phyloP scores from a whole-genome alignment of 1,284 basidiomycete species.

The Sphaerobolus stellatus region DNA sequence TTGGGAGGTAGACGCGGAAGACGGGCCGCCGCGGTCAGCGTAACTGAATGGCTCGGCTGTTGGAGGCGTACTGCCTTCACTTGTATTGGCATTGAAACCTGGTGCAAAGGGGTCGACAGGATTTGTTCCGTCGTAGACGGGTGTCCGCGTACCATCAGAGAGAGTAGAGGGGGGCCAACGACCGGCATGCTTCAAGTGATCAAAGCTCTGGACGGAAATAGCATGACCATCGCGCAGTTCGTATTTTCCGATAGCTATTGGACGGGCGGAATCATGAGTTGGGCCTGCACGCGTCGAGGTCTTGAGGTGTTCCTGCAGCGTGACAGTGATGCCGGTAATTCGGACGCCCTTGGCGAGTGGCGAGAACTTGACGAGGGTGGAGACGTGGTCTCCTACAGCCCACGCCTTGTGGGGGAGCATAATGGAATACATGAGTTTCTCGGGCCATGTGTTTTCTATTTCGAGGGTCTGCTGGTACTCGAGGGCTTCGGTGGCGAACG shows the following conservation, averaged over 20 bases:
- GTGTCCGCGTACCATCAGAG: constrained; percentile 1
- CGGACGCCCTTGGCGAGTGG: constrained; percentile 83
- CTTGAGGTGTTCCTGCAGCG: constrained; percentile 76
- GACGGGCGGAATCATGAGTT: constrained; percentile 59
- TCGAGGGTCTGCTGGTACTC: constrained; percentile 95
- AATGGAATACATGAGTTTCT: constrained; percentile 90
- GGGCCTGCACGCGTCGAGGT: constrained; percentile 52
- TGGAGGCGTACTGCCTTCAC: not conserved
- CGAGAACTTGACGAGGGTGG: constrained; percentile 81
- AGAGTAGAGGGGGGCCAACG: constrained; percentile 19
- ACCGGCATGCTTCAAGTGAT: constrained; percentile 19
- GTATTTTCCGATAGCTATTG: constrained; percentile 66
- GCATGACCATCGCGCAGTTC: constrained; percentile 68
- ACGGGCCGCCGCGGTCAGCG: not conserved
- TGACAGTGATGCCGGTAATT: constrained; percentile 66
- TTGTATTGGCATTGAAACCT: not conserved
- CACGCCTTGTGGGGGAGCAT: constrained; percentile 88
- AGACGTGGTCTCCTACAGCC: constrained; percentile 83
- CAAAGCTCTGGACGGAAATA: constrained; percentile 36
- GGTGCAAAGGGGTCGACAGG: not conserved
- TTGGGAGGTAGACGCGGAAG: not conserved
- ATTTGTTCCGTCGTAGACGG: not conserved
- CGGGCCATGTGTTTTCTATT: constrained; percentile 94
- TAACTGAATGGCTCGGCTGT: not conserved
- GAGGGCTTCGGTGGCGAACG: constrained; percentile 77